phyloP scores from a whole-genome alignment of 2,329 filamentous ascomycete species.

The Exophiala oligosperma region DNA sequence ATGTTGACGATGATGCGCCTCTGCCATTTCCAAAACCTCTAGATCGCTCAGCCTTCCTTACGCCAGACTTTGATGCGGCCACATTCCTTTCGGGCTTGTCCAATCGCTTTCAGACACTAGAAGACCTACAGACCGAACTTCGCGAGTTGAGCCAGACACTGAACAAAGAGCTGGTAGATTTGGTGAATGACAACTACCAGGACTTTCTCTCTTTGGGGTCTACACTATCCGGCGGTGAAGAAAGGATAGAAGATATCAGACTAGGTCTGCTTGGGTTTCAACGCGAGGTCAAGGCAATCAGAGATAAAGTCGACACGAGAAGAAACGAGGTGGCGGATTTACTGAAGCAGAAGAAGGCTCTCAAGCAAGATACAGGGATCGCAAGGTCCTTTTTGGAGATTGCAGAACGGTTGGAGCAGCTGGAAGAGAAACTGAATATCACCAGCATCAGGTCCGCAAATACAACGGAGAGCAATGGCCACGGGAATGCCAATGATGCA shows the following conservation, averaged over 20 bases:
- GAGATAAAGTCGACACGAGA: constrained; percentile 63
- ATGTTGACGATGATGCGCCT: constrained; percentile 59
- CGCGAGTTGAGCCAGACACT: constrained; percentile 77
- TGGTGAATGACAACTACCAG: constrained; percentile 94
- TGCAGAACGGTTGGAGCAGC: constrained; percentile 53
- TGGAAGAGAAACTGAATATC: constrained; percentile 70
- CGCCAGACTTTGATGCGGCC: constrained; percentile 73
- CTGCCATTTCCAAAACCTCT: constrained; percentile 89
- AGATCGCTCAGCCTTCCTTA: constrained; percentile 77
- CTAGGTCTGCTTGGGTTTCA: constrained; percentile 84
- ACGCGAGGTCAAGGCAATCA: constrained; percentile 75
- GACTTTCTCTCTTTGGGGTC: constrained; percentile 83
- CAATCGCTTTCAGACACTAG: constrained; percentile 91
- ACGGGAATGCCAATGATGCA: constrained; percentile 34
- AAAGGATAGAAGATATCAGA: constrained; percentile 84
- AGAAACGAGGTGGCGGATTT: constrained; percentile 63
- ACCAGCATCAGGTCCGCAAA: constrained; percentile 42
- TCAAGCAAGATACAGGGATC: constrained; percentile 57
- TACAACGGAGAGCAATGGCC: constrained; percentile 21
- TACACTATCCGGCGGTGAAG: constrained; percentile 82
- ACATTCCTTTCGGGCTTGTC: constrained; percentile 79
- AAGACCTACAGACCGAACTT: constrained; percentile 85
- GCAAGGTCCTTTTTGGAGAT: constrained; percentile 52
- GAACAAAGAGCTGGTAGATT: constrained; percentile 82
- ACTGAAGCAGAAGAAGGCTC: constrained; percentile 59